A percentile compares a stretch with the other conserved stretches of the same genome.
These are phyloP conservation scores for Rasamsonia emersonii DNA, from an alignment of 2,329 filamentous ascomycete species.

Conservation along the genomic window DNA sequence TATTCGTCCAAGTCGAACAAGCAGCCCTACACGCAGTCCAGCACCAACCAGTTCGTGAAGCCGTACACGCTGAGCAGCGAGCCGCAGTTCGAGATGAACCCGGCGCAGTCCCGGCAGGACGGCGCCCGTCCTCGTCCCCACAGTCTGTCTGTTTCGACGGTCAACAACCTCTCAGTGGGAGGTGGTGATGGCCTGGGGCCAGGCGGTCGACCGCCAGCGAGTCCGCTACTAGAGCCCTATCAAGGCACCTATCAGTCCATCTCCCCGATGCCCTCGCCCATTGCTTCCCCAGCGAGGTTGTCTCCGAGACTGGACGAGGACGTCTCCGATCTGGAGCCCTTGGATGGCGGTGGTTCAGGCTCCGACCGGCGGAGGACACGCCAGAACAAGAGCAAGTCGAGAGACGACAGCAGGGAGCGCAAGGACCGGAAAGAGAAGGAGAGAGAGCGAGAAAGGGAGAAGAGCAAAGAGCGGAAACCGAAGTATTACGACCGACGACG, in stretches of 20 bases:
- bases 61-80: constrained; percentile 18
- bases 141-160: constrained; percentile 30
- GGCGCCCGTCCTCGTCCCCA: constrained; percentile 13
- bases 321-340: constrained; percentile 41
- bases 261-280: constrained; percentile 85
- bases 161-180: constrained; percentile 29
- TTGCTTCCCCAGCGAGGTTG: constrained; percentile 38
- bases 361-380: constrained; percentile 18
- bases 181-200: constrained; percentile 22
- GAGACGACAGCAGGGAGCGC: constrained; percentile 10
- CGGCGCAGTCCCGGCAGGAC: constrained; percentile 14
- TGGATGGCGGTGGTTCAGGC: constrained; percentile 19
- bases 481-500: constrained; percentile 11
- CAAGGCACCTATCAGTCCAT: constrained; percentile 89
- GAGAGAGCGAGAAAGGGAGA: constrained; percentile 21
- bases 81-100: constrained; percentile 25
- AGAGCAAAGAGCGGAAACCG: constrained; percentile 18
- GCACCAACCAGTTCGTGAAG: constrained; percentile 10
- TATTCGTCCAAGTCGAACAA: constrained; percentile 23
- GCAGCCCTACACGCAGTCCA: constrained; percentile 5
- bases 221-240: constrained; percentile 84
- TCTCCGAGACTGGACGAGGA: constrained; percentile 49
- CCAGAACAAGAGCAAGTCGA: constrained; percentile 10
- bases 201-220: constrained; percentile 54
- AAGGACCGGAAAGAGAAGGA: constrained; percentile 24